Evolutionary conservation across 768 basidiomycete genomes (phyloP), one percentile per base, ranked within the genome.

Genomic region (Suillus hirtellus): DNA sequence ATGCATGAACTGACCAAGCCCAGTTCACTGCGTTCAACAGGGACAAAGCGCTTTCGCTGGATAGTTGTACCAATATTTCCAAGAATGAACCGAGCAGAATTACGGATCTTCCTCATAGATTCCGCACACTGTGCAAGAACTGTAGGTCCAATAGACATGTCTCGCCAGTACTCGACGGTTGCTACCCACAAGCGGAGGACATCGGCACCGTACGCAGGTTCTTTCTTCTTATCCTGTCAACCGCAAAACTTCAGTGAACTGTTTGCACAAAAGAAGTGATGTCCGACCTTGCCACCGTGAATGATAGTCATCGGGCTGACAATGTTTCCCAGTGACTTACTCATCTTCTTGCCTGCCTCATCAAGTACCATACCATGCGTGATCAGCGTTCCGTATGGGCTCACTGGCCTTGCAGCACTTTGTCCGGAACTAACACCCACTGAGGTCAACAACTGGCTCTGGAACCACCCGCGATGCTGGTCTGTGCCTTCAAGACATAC

Each of bases 391-490:
- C 81, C 81, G 72, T 95, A 99, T 12, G 96, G 89, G 54, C 78
- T 78, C 27, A 60, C 61, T 3, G 74, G 68, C 47, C 64, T 73
- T 35, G 61, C n/a, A 12, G 9, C 40, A 19, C 46, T 60, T 3
- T 65, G 68, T 0, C 37, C 63, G 69, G 67, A 67, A 24, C 70
- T 64, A 12, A 72, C 63, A 3, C 86, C 86, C 21, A 96, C 77
- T 11, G 87, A 84, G 4, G 97, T 99, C 54, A 99, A 78, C 34
- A 99, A 77, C 67, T 93, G 90, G 63, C 94, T 96, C 76, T 99
- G 97, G 81, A 99, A 99, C 96, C 96, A 99, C 10, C 96, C 96
- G 8, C 96, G 89, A 75, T 99, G 96, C 74, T 99, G 96, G 75
- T 99, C 96, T 1, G 92, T 91, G 15, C 97, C 97, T 71, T 99